Evolutionary conservation across 805 yeast genomes (phyloP).

Genomic region (Pichia phayaonensis): DNA sequence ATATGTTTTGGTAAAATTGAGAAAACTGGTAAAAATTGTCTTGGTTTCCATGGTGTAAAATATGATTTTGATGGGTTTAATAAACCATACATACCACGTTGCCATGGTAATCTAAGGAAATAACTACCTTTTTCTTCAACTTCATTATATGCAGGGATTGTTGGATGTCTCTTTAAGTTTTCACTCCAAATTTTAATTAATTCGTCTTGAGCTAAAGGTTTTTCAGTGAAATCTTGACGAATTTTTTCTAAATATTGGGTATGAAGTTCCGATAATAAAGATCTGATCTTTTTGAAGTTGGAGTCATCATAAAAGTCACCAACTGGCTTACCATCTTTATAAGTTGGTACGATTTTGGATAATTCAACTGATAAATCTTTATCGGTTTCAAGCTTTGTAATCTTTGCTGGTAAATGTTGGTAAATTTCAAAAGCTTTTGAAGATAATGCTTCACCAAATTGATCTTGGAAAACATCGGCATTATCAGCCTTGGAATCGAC

Average conservation of each 20-base stretch:
- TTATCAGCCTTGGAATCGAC: conserved; percentile 14
- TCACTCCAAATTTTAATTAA: conserved; percentile 39
- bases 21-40: conserved; percentile 88
- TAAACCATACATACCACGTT: conserved; percentile 72
- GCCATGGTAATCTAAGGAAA: conserved; percentile 72
- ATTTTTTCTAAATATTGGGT: conserved; percentile 26
- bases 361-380: conserved; percentile 46
- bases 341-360: conserved; percentile 32
- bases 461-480: conserved; percentile 27
- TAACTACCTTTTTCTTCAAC: conserved; percentile 27
- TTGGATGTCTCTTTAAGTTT: conserved; percentile 35
- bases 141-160: conserved; percentile 29
- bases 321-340: conserved; percentile 23
- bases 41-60: conserved; percentile 96
- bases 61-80: conserved; percentile 68
- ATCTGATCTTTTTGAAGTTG: conserved; percentile 27
- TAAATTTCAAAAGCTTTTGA: conserved; percentile 31
- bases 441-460: conserved; percentile 30
- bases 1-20: conserved; percentile 89
- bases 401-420: conserved; percentile 20
- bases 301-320: conserved; percentile 26
- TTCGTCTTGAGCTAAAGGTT: conserved; percentile 23
- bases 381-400: conserved; percentile 20
- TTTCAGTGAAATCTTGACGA: conserved; percentile 20
- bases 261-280: conserved; percentile 27